A percentile compares a stretch with the other conserved stretches of the same genome.
phyloP scores from a whole-genome alignment of 2,329 filamentous ascomycete species.

The Mariannaea elegans region DNA sequence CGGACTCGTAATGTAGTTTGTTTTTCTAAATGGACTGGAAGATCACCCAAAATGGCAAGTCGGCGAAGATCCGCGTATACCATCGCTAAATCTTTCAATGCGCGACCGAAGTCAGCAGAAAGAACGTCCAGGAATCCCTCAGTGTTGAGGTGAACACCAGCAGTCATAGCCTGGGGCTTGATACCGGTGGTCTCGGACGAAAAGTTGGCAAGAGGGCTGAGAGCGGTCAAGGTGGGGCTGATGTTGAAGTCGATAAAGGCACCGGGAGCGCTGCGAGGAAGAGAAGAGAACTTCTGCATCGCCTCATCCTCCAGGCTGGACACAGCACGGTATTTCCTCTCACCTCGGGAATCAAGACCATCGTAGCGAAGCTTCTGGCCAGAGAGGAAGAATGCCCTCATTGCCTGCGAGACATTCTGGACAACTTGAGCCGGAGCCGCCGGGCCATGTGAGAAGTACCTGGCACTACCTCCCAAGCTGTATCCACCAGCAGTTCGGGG shows the following conservation, averaged over 20 bases:
- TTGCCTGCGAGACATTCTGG: conserved; percentile 92
- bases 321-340: conserved; percentile 83
- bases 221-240: conserved; percentile 87
- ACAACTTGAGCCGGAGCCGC: conserved; percentile 89
- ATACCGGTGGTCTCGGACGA: conserved; percentile 54
- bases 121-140: conserved; percentile 87
- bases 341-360: conserved; percentile 75
- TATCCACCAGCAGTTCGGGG: conserved; percentile 93
- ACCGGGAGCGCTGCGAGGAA: conserved; percentile 69
- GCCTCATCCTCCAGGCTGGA: conserved; percentile 78
- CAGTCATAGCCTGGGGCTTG: conserved; percentile 50
- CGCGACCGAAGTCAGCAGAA: conserved; percentile 86
- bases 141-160: conserved; percentile 74
- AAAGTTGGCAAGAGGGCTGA: conserved; percentile 74
- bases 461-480: conserved; percentile 73
- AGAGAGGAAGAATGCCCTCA: conserved; percentile 91
- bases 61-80: conserved; percentile 84
- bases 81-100: conserved; percentile 82
- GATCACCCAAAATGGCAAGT: conserved; percentile 79
- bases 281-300: conserved; percentile 70
- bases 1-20: conserved; percentile 77
- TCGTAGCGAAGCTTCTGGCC: conserved; percentile 90
- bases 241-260: conserved; percentile 90
- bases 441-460: conserved; percentile 91
- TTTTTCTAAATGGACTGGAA: conserved; percentile 80